phyloP scores from a whole-genome alignment of 495 filamentous ascomycete genomes.

The Collariella sp. region DNA sequence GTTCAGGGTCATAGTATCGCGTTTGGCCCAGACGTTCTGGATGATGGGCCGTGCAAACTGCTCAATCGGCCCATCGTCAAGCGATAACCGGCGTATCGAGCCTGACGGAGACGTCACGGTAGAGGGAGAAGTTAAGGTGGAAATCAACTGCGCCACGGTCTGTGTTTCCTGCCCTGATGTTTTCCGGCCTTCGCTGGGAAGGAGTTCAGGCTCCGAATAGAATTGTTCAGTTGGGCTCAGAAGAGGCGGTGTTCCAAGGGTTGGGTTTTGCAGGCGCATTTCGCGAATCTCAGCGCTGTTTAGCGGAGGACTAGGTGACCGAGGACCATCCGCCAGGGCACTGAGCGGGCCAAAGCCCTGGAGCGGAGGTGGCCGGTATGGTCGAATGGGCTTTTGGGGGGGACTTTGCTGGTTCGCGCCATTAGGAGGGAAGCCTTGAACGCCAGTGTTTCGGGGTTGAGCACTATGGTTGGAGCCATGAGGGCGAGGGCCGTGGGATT shows the following conservation, averaged over 20 bases:
- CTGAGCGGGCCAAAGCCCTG: slow-evolving; percentile 2
- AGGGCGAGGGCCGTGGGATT: neutral
- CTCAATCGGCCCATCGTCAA: slow-evolving; percentile 20
- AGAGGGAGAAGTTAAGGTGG: slow-evolving; percentile 7
- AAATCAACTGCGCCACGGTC: neutral
- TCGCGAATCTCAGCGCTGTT: neutral
- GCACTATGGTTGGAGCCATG: neutral
- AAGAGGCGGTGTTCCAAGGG: neutral
- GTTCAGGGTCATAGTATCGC: slow-evolving; percentile 34
- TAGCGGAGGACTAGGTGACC: slow-evolving; percentile 2
- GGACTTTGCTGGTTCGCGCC: neutral
- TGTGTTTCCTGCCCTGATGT: neutral
- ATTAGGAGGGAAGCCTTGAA: neutral
- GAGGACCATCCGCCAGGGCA: neutral
- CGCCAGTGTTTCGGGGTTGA: neutral
- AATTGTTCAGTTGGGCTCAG: neutral
- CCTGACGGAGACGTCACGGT: slow-evolving; percentile 7
- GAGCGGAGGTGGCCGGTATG: slow-evolving; percentile 4
- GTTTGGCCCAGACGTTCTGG: slow-evolving; percentile 33
- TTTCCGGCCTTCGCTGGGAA: neutral
- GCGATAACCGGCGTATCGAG: slow-evolving; percentile 7
- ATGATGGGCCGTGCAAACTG: slow-evolving; percentile 30
- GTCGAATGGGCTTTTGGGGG: neutral
- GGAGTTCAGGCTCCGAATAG: slow-evolving; percentile 1
- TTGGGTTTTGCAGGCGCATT: neutral